phyloP scores from a whole-genome alignment of 1,139 yeast genomes.

The Sugiyamaella pinicola region DNA sequence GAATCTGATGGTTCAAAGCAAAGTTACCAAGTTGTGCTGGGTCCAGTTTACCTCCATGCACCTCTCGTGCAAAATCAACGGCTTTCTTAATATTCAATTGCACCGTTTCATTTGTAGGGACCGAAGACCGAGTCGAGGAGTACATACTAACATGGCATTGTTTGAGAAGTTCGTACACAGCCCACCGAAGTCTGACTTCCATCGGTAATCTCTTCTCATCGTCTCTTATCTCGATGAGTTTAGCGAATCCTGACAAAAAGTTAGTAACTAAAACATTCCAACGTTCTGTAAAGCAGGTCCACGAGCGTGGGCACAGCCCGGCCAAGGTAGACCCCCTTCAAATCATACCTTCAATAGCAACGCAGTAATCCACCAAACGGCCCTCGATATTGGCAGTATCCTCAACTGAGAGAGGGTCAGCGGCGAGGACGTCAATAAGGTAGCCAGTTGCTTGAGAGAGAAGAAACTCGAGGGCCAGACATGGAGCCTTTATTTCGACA shows the following conservation, averaged over 20 bases:
- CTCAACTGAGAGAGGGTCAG: background rate
- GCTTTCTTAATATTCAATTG: background rate
- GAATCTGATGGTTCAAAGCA: background rate
- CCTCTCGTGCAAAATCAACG: background rate
- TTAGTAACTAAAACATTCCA: background rate
- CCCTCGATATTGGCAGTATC: background rate
- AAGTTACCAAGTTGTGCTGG: background rate
- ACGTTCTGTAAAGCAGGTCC: too few relatives aligned
- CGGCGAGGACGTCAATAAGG: background rate
- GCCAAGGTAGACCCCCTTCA: too few relatives aligned
- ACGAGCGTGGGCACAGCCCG: too few relatives aligned
- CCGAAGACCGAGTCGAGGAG: background rate
- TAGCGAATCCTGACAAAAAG: background rate
- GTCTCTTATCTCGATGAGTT: background rate
- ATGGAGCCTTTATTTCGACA: slow-evolving; percentile 1
- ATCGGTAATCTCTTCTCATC: background rate
- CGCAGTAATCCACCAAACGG: background rate
- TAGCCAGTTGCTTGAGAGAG: background rate
- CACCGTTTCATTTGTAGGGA: background rate
- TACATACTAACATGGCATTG: background rate
- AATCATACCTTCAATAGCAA: slow-evolving; percentile 6
- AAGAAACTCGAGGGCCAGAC: slow-evolving; percentile 11
- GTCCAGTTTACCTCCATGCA: background rate
- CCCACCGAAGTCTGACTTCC: background rate
- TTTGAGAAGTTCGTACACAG: background rate